Conservation (phyloP, 2,329 filamentous ascomycete species). For the Geosmithia morbida region DNA sequence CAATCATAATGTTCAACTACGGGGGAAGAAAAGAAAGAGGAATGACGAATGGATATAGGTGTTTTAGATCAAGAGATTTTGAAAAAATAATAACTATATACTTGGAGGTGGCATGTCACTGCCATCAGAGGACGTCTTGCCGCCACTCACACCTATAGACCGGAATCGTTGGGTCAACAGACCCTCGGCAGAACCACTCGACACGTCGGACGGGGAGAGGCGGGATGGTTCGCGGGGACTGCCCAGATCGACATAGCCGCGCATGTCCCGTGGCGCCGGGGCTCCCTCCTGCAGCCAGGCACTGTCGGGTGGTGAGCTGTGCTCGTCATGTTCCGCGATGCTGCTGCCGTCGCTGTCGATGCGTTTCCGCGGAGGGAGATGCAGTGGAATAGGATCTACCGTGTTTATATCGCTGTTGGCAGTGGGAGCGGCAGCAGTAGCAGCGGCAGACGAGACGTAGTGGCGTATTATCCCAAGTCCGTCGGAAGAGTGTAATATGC, state of each 20-base stretch:
- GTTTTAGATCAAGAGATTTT: background rate
- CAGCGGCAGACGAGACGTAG: conserved; percentile 2
- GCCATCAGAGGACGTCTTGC: background rate
- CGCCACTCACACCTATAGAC: conserved; percentile 36
- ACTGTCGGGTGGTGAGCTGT: too few species aligned
- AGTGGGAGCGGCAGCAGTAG: too few species aligned
- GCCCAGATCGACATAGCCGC: conserved; percentile 46
- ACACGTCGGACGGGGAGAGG: conserved; percentile 17
- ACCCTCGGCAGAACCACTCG: conserved; percentile 34
- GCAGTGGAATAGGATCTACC: conserved; percentile 38
- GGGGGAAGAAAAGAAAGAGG: too few species aligned
- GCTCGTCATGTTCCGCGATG: too few species aligned
- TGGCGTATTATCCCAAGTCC: background rate
- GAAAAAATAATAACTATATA: background rate
- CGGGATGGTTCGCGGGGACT: too few species aligned
- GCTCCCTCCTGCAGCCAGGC: too few species aligned
- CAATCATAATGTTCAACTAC: too few species aligned
- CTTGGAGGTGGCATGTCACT: background rate
- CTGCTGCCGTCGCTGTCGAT: conserved; percentile 16
- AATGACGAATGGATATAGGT: too few species aligned
- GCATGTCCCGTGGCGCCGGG: conserved; percentile 45
- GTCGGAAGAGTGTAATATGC: conserved; percentile 10
- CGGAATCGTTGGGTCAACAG: conserved; percentile 56
- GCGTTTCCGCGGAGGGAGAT: conserved; percentile 5
- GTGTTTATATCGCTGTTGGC: conserved; percentile 17